Base-by-base conservation (phyloP, 2,329 filamentous ascomycete genomes). In the Alternaria arborescens region DNA sequence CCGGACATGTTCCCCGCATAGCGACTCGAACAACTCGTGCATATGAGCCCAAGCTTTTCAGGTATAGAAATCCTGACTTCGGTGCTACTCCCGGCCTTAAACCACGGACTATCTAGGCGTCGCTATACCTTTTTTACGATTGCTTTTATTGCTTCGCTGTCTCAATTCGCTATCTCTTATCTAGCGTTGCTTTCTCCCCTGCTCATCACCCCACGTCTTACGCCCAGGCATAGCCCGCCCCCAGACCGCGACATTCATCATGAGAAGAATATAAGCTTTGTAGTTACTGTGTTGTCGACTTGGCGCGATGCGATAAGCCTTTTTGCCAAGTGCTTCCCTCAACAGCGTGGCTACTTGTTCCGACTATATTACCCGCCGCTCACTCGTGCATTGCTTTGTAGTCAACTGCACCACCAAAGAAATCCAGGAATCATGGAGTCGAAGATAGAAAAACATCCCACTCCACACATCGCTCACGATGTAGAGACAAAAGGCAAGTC, bases 371-470 rank as follows among this genome's bases (percentile, higher is more conserved):
- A 40, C 18, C 8, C 8, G 18, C 20, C 18, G 8, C n/a, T 40
- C 10, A n/a, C 38, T 20, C n/a, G 18, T 22, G 20, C 18, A 14
- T 14, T 20, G n/a, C 40, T 42, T 28, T 22, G 3, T 12, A 36
- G 16, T 8, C 5, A 22, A 47, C 12, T 14, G n/a, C 26, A 34
- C 14, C 14, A 28, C 26, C 41, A 36, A 41, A 20, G n/a, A 40
- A 20, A 40, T 20, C 16, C 36, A 30, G 46, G 30, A 38, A n/a
- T 50, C 28, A 66, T 64, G 56, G 43, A 41, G n/a, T 44, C 60
- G 18, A 53, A 50, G n/a, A 48, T 38, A 6, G 66, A 71, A 59
- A 71, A 71, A 47, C 46, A 46, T 10, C 50, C 53, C 14, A 50
- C 58, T 28, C 63, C 64, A 0, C 42, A 51, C 11, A 41, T 52